A percentile compares a stretch with the other conserved stretches of the same genome.
phyloP scores from a whole-genome alignment of 495 filamentous ascomycete genomes.

The Cladorrhinum samala region DNA sequence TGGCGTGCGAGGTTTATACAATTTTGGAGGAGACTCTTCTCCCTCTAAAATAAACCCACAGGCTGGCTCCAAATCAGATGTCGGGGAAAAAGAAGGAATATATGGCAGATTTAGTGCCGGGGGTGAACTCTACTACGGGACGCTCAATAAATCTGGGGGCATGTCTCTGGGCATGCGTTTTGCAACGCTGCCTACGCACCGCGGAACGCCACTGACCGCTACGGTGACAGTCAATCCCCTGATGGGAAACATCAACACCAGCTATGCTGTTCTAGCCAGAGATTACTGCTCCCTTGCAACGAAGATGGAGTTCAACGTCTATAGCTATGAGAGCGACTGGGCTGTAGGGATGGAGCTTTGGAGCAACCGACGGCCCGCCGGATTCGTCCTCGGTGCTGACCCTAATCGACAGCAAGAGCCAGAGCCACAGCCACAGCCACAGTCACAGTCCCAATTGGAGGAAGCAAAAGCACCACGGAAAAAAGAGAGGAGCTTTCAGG shows the following conservation, averaged over 20 bases:
- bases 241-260: slow-evolving; percentile 84
- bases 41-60: slow-evolving; percentile 17
- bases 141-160: slow-evolving; percentile 84
- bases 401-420: slow-evolving; percentile 13
- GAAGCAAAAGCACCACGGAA: slow-evolving; percentile 25
- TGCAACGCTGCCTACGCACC: slow-evolving; percentile 81
- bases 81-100: slow-evolving; percentile 43
- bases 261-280: slow-evolving; percentile 82
- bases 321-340: slow-evolving; percentile 94
- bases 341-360: slow-evolving; percentile 87
- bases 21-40: slow-evolving; percentile 77
- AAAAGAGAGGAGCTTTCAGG: slow-evolving; percentile 45
- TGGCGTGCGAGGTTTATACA: slow-evolving; percentile 84
- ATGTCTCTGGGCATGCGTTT: slow-evolving; percentile 75
- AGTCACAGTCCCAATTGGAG: too few species aligned
- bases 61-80: slow-evolving; percentile 6
- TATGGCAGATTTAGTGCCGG: slow-evolving; percentile 69
- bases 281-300: slow-evolving; percentile 77
- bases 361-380: slow-evolving; percentile 46
- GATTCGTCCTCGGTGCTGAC: slow-evolving; percentile 37
- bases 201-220: slow-evolving; percentile 81
- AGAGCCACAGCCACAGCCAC: slow-evolving; percentile 17
- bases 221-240: slow-evolving; percentile 87
- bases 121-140: slow-evolving; percentile 92
- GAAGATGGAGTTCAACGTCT: slow-evolving; percentile 93